Conservation (phyloP, 1,139 yeast species). For the Suhomyces taliae region DNA sequence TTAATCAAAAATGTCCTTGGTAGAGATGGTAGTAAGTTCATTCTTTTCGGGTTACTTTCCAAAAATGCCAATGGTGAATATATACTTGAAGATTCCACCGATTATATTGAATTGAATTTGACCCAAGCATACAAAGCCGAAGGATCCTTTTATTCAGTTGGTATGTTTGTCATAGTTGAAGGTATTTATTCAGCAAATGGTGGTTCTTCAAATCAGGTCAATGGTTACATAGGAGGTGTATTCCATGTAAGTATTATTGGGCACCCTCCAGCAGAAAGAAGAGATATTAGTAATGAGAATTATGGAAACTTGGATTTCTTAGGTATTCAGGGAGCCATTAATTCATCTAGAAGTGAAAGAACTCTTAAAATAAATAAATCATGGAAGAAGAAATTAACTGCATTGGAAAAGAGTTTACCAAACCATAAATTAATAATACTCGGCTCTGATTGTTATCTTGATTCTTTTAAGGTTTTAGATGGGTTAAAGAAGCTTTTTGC, state of each 20-base stretch:
- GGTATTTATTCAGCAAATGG: constrained; percentile 79
- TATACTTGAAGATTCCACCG: constrained; percentile 81
- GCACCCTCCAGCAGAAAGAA: constrained; percentile 85
- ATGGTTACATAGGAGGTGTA: constrained; percentile 41
- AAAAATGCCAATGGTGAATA: constrained; percentile 65
- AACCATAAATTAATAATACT: constrained; percentile 64
- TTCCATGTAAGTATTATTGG: constrained; percentile 77
- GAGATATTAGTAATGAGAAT: constrained; percentile 64
- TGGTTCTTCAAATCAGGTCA: constrained; percentile 29
- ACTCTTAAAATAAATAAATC: constrained; percentile 57
- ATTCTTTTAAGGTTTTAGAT: constrained; percentile 49
- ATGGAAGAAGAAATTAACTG: constrained; percentile 53
- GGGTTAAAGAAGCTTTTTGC: constrained; percentile 61
- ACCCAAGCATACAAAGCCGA: constrained; percentile 63
- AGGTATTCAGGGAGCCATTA: constrained; percentile 55
- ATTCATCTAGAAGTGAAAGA: constrained; percentile 24
- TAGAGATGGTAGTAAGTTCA: constrained; percentile 72
- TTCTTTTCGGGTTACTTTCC: constrained; percentile 74
- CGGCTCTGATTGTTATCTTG: constrained; percentile 74
- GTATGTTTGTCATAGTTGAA: constrained; percentile 78
- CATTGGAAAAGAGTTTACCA: constrained; percentile 54
- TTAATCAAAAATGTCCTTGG: constrained; percentile 83
- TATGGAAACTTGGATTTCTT: constrained; percentile 80
- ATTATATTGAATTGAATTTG: constrained; percentile 69
- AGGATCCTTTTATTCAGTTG: constrained; percentile 73